Evolutionary conservation across 495 filamentous ascomycete species (phyloP).

Genomic region (Hypoxylon fragiforme): DNA sequence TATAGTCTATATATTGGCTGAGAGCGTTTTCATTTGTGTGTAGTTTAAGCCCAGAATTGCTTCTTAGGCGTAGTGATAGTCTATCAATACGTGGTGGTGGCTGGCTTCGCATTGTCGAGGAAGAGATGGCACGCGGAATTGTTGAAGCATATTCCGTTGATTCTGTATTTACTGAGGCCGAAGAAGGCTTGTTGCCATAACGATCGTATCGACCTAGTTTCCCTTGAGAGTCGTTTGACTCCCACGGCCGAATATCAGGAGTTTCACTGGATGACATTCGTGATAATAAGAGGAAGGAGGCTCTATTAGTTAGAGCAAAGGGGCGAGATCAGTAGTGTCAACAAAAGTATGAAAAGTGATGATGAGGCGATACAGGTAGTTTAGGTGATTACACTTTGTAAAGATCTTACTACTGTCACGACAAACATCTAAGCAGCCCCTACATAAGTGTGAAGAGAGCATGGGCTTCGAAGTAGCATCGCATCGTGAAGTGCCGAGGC

Average conservation of each 20-base stretch:
- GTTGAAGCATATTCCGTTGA: neutral
- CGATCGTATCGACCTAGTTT: neutral
- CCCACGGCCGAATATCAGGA: neutral
- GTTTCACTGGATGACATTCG: too few relatives aligned
- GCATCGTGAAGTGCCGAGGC: neutral
- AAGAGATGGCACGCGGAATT: slow-evolving; percentile 23
- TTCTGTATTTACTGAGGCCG: neutral
- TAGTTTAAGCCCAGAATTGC: slow-evolving; percentile 44
- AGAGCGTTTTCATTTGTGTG: slow-evolving; percentile 41
- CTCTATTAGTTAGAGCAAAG: too few relatives aligned
- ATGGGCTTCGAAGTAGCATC: too few relatives aligned
- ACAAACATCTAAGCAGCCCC: too few relatives aligned
- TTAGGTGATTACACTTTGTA: too few relatives aligned
- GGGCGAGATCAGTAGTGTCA: neutral
- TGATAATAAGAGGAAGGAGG: neutral
- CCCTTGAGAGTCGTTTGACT: neutral
- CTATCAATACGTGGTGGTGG: slow-evolving; percentile 13
- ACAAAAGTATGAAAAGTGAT: too few relatives aligned
- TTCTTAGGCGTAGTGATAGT: slow-evolving; percentile 38
- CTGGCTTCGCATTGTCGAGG: slow-evolving; percentile 20
- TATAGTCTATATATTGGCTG: slow-evolving; percentile 42
- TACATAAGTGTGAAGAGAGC: too few relatives aligned
- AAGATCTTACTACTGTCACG: too few relatives aligned
- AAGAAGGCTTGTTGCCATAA: neutral
- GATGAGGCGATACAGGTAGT: too few relatives aligned